A percentile compares a stretch with the other conserved stretches of the same genome.
These are phyloP conservation scores for Colletotrichum agaves DNA, from an alignment of 2,329 filamentous ascomycete genomes.

Conservation along the genomic window DNA sequence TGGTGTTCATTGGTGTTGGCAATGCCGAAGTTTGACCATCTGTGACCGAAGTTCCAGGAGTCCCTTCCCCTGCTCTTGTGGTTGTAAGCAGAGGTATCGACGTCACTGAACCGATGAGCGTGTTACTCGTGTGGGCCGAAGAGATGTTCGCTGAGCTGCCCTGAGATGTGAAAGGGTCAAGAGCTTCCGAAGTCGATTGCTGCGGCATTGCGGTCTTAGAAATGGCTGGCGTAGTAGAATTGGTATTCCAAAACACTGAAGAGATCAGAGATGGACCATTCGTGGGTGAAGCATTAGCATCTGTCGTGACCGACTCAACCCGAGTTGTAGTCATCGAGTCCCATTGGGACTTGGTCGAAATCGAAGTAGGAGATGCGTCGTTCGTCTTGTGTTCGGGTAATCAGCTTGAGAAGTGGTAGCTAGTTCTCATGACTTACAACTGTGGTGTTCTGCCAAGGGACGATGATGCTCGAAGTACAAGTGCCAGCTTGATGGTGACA, in stretches of 20 bases:
- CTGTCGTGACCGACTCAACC: neutral
- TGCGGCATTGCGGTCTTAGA: neutral
- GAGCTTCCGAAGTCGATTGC: neutral
- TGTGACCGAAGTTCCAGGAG: neutral
- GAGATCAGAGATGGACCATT: neutral
- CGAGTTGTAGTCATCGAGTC: neutral
- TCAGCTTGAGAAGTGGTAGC: neutral
- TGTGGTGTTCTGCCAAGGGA: conserved; percentile 1
- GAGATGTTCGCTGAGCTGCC: neutral
- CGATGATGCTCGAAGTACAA: neutral
- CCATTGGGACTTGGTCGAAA: neutral
- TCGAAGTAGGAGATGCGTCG: fast-evolving
- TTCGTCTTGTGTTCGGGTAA: neutral
- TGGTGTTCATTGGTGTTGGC: neutral
- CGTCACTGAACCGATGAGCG: neutral
- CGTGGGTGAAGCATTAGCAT: neutral
- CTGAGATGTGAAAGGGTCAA: neutral
- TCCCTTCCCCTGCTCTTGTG: neutral
- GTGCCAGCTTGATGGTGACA: neutral
- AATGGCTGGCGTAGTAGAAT: neutral
- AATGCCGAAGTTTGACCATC: neutral
- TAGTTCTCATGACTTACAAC: neutral
- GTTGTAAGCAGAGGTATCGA: neutral
- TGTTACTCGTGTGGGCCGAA: neutral
- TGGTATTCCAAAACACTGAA: neutral